Conservation (phyloP, 345 rosid species). For the Salix purpurea region DNA sequence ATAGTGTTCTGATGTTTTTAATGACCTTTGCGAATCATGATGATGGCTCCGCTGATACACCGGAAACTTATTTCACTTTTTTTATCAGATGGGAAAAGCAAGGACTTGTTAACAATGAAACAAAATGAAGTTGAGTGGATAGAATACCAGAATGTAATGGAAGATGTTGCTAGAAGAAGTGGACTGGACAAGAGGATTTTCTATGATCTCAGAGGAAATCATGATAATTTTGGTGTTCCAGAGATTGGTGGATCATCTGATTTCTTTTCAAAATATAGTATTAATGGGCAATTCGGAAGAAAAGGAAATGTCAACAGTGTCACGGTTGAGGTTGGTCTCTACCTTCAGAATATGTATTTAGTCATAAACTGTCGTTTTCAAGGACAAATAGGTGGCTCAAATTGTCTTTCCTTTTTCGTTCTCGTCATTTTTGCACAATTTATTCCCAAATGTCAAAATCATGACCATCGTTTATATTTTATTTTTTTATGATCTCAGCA, state of each 20-base stretch:
- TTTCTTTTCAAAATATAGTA: slow-evolving; percentile 80
- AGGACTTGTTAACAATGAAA: slow-evolving; percentile 76
- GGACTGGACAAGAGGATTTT: slow-evolving; percentile 64
- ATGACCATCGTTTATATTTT: not conserved
- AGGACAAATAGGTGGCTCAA: not conserved
- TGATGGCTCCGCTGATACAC: not conserved
- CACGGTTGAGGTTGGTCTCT: slow-evolving; percentile 62
- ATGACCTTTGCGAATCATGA: not conserved
- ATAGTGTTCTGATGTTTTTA: not conserved
- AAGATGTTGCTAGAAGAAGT: slow-evolving; percentile 58
- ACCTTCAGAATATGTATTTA: not conserved
- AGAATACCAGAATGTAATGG: slow-evolving; percentile 68
- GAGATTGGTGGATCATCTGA: slow-evolving; percentile 53
- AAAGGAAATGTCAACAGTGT: slow-evolving; percentile 49
- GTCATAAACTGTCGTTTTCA: not conserved
- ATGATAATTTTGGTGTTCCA: slow-evolving; percentile 89
- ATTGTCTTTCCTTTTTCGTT: not conserved
- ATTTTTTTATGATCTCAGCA: not conserved
- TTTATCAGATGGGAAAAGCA: slow-evolving; percentile 81
- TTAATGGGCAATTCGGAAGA: slow-evolving; percentile 68
- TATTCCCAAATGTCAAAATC: not conserved
- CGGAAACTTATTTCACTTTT: slow-evolving; percentile 10
- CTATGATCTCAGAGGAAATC: slow-evolving; percentile 94
- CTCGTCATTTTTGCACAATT: not conserved
- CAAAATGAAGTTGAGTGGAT: slow-evolving; percentile 80